These are phyloP conservation scores for Hyphopichia wangnamkhiaoensis DNA, from an alignment of 1,139 yeast genomes.

Conservation along the genomic window DNA sequence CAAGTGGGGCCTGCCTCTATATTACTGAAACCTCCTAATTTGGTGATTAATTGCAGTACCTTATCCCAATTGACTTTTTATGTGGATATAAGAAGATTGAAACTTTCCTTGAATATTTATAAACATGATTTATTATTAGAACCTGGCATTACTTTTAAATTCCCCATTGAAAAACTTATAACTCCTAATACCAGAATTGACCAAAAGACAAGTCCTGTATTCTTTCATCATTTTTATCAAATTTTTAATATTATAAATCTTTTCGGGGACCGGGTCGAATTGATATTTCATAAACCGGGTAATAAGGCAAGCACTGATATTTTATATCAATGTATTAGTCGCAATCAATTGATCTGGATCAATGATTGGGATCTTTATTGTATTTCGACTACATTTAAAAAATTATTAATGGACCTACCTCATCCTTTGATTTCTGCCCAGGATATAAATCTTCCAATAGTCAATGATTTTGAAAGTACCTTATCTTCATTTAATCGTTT, in stretches of 20 bases:
- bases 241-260: slow-evolving; percentile 48
- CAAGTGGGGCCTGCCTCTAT: slow-evolving; percentile 3
- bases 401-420: slow-evolving; percentile 46
- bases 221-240: slow-evolving; percentile 48
- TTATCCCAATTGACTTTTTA: slow-evolving; percentile 62
- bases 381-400: slow-evolving; percentile 54
- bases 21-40: slow-evolving; percentile 7
- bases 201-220: slow-evolving; percentile 25
- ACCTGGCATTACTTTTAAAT: slow-evolving; percentile 19
- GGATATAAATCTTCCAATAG: slow-evolving; percentile 46
- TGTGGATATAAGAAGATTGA: slow-evolving; percentile 73
- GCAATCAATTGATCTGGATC: slow-evolving; percentile 57
- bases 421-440: slow-evolving; percentile 47
- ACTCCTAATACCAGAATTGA: slow-evolving; percentile 23
- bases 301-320: slow-evolving; percentile 52
- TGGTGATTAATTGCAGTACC: slow-evolving; percentile 41
- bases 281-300: slow-evolving; percentile 61
- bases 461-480: slow-evolving; percentile 46
- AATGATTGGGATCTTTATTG: slow-evolving; percentile 67
- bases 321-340: slow-evolving; percentile 50
- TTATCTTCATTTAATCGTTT: slow-evolving; percentile 12
- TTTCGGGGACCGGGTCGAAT: slow-evolving; percentile 46
- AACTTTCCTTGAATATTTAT: slow-evolving; percentile 77
- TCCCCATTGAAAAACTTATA: slow-evolving; percentile 22
- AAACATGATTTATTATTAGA: slow-evolving; percentile 38